Evolutionary conservation across 2,329 filamentous ascomycete species (phyloP), one percentile per base, ranked within the genome.

Genomic region (Ophiobolus disseminans): DNA sequence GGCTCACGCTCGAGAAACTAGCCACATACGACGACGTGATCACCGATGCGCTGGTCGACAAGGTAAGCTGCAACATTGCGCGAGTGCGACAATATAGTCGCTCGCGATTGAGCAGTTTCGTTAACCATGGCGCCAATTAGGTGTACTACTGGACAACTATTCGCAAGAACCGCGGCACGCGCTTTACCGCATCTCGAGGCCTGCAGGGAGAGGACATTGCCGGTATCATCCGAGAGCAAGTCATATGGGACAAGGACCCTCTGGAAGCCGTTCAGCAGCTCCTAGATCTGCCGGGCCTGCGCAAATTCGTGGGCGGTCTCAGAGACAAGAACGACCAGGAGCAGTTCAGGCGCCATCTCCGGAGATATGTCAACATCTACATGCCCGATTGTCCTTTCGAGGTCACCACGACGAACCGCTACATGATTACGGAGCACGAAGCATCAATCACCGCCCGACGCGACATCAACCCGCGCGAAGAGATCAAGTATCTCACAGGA

Each of bases 111-210:
- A 55, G 32, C 36, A 37, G 34, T n/a, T 17, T 9, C 28, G 37
- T 61, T 66, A 46, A 68, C 42, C 31, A 37, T 20, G 38, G 41
- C 53, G 34, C 43, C 13, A 34, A 40, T 35, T 59, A 97, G 93
- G 88, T 91, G 8, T 97, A 90, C 75, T 99, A 94, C 79, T 97
- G 94, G 93, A 93, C 93, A 5, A 89, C 85, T 3, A 96, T 97
- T 50, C 92, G 93, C 57, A 99, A 99, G 76, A 96, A 97, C 66
- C 87, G 89, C 53, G 86, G 85, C 46, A 86, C 85, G 44, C 90
- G 90, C 45, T 97, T 96, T 73, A 89, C 90, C 63, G 83, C 91
- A 1, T 91, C 89, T 5, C 87, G 94, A 55, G 90, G 90, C 31
- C 80, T 97, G 40, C 85, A 83, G 44, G 82, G 86, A 56, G 83